Conservation (phyloP, 768 basidiomycete species). For the Rubroboletus satanas region DNA sequence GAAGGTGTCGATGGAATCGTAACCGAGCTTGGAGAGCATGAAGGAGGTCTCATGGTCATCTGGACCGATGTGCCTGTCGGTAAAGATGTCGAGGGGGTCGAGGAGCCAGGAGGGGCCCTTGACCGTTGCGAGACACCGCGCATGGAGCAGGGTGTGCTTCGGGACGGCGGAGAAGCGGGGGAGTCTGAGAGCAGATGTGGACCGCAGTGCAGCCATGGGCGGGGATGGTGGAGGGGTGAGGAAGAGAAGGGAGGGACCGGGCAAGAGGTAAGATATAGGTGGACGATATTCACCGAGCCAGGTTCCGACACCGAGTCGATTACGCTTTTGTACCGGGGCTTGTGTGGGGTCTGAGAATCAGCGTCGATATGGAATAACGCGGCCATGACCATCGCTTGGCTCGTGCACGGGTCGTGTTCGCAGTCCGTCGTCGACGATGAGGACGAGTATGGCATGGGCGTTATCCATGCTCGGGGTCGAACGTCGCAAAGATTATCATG, state of each 20-base stretch:
- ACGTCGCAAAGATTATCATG: neutral
- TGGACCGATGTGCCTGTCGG: conserved; percentile 90
- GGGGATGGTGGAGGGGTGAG: conserved; percentile 13
- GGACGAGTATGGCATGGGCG: neutral
- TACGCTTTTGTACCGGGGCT: conserved; percentile 25
- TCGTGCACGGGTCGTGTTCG: neutral
- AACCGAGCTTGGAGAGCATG: conserved; percentile 86
- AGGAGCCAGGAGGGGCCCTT: conserved; percentile 65
- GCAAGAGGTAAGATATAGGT: conserved; percentile 20
- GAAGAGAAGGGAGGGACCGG: conserved; percentile 17
- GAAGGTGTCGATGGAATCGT: conserved; percentile 85
- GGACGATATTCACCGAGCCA: conserved; percentile 39
- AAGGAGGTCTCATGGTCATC: conserved; percentile 70
- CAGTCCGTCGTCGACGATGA: conserved; percentile 2
- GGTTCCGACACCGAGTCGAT: conserved; percentile 36
- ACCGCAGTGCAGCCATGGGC: conserved; percentile 29
- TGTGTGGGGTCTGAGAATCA: conserved; percentile 13
- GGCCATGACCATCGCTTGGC: conserved; percentile 1
- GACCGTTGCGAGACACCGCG: conserved; percentile 54
- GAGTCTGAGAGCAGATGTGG: conserved; percentile 24
- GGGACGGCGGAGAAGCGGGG: conserved; percentile 13
- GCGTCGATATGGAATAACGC: conserved; percentile 1
- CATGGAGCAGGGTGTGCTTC: conserved; percentile 20
- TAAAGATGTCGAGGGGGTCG: conserved; percentile 83
- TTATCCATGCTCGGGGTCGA: conserved; percentile 28